Conservation (phyloP, 2,329 filamentous ascomycete species). For the Purpureocillium lavendulum region DNA sequence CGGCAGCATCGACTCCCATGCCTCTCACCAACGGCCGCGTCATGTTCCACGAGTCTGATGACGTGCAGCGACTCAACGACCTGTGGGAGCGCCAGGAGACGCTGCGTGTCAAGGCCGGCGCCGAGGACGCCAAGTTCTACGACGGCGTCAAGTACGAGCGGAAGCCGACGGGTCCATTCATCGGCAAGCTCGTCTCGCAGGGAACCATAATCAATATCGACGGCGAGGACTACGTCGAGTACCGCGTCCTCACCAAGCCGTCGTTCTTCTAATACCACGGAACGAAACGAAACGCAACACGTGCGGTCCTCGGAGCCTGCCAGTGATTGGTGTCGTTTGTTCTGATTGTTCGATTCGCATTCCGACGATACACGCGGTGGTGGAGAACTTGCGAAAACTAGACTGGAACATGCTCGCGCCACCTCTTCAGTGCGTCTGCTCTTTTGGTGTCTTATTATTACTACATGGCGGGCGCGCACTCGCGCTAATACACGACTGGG, state of each 20-base stretch:
- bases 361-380: background rate
- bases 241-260: conserved; percentile 55
- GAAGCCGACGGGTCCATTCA: conserved; percentile 51
- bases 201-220: conserved; percentile 56
- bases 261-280: conserved; percentile 43
- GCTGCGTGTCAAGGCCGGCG: conserved; percentile 30
- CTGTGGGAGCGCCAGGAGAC: conserved; percentile 48
- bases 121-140: conserved; percentile 48
- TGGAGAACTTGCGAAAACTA: too few relatives aligned
- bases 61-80: conserved; percentile 44
- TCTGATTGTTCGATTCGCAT: background rate
- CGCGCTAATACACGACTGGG: too few relatives aligned
- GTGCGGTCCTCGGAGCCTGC: background rate
- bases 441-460: too few relatives aligned
- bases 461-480: too few relatives aligned
- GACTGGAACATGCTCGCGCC: too few relatives aligned
- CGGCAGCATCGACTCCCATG: conserved; percentile 6
- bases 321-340: background rate
- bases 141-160: conserved; percentile 55
- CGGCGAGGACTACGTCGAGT: conserved; percentile 60
- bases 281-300: background rate
- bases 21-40: conserved; percentile 18
- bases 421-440: too few relatives aligned
- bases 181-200: conserved; percentile 54
- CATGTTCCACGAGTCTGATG: conserved; percentile 36